Conservation (phyloP, 441 rosid genomes). For the Adansonia rubrostipa region DNA sequence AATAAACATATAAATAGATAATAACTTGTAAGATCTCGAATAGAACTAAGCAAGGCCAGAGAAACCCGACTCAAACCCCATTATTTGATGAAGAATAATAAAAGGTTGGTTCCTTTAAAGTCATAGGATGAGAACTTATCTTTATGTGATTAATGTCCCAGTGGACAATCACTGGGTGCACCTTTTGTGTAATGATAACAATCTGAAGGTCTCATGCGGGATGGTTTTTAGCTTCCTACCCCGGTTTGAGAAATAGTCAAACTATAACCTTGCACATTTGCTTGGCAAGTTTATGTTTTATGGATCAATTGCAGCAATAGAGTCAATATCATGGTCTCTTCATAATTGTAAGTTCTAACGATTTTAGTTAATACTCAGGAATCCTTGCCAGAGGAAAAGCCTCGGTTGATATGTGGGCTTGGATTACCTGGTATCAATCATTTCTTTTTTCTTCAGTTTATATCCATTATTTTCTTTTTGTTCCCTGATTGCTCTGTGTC, state of each 20-base stretch:
- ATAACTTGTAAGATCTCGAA: no score
- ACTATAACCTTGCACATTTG: neutral
- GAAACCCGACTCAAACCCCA: no score
- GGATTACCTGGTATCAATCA: constrained; percentile 62
- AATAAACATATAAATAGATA: no score
- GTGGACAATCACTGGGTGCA: neutral
- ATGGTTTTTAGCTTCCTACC: neutral
- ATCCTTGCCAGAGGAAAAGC: constrained; percentile 58
- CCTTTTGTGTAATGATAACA: neutral
- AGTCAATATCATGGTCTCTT: neutral
- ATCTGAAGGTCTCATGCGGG: neutral
- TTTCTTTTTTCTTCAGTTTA: neutral
- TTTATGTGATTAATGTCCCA: neutral
- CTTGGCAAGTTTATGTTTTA: neutral
- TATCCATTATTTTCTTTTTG: neutral
- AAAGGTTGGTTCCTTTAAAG: neutral
- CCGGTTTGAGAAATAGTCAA: neutral
- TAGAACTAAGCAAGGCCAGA: no score
- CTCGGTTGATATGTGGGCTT: constrained; percentile 65
- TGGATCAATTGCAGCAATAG: constrained; percentile 21
- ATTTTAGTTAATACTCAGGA: constrained; percentile 44
- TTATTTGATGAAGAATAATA: neutral
- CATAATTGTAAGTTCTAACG: constrained; percentile 15
- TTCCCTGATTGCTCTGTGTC: no score
- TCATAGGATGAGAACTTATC: neutral